Conservation (phyloP, 345 rosid genomes). For the Linum usitatissimum region DNA sequence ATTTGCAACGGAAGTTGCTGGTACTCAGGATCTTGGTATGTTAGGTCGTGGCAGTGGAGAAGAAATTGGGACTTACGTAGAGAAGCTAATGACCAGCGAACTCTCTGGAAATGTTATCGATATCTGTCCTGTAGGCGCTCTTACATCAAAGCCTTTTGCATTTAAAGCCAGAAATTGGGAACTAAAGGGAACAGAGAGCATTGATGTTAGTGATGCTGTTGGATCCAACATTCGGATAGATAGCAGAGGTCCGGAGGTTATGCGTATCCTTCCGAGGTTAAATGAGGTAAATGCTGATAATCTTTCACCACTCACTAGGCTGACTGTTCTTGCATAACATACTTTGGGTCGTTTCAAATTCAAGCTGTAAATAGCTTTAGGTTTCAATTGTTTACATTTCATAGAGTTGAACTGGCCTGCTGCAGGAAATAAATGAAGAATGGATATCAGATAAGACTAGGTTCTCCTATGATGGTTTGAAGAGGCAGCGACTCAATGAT, state of each 20-base stretch:
- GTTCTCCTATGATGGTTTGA: conserved; percentile 88
- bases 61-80: conserved; percentile 98
- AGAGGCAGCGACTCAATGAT: conserved; percentile 97
- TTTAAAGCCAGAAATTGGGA: conserved; percentile 99
- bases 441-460: conserved; percentile 99
- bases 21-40: conserved; percentile 95
- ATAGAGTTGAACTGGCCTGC: conserved; percentile 12
- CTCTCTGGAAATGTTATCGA: conserved; percentile 98
- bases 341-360: neutral
- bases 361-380: neutral
- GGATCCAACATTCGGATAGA: conserved; percentile 95
- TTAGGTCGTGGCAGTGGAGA: conserved; percentile 99
- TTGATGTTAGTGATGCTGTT: conserved; percentile 94
- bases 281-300: conserved; percentile 54
- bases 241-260: conserved; percentile 96
- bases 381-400: neutral
- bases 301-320: neutral
- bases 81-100: conserved; percentile 97
- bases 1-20: conserved; percentile 97
- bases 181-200: conserved; percentile 88
- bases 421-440: conserved; percentile 96
- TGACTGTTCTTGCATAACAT: neutral
- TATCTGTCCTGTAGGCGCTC: conserved; percentile 98
- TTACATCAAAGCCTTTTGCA: conserved; percentile 96
- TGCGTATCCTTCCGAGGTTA: conserved; percentile 83